phyloP scores from a whole-genome alignment of 805 yeast genomes.

The Citeromyces matritensis region DNA sequence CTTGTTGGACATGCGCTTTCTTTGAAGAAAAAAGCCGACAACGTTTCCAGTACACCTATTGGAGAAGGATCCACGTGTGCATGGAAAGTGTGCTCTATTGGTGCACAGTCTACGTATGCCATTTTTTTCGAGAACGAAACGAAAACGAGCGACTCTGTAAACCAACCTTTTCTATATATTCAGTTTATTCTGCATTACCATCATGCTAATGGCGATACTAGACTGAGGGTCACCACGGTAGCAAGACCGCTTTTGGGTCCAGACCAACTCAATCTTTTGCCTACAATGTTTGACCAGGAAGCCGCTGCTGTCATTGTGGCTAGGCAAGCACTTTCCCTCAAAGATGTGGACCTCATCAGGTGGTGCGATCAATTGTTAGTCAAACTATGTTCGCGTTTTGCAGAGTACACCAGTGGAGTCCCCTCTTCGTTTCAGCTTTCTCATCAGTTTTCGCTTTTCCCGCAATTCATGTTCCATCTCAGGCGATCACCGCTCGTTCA shows the following conservation, averaged over 20 bases:
- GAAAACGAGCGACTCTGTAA: slow-evolving; percentile 12
- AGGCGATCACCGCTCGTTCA: slow-evolving; percentile 52
- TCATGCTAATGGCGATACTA: slow-evolving; percentile 39
- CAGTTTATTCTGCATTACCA: slow-evolving; percentile 51
- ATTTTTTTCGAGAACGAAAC: slow-evolving; percentile 34
- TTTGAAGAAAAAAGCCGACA: slow-evolving; percentile 15
- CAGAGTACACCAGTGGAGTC: slow-evolving; percentile 29
- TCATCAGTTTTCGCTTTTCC: slow-evolving; percentile 34
- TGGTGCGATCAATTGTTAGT: slow-evolving; percentile 33
- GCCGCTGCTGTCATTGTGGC: slow-evolving; percentile 51
- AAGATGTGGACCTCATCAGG: slow-evolving; percentile 25
- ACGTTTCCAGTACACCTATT: slow-evolving; percentile 17
- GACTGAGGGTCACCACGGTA: slow-evolving; percentile 48
- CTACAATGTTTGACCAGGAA: slow-evolving; percentile 49
- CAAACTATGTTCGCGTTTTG: slow-evolving; percentile 29
- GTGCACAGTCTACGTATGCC: slow-evolving; percentile 45
- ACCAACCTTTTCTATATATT: slow-evolving; percentile 17
- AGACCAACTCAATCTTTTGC: slow-evolving; percentile 22
- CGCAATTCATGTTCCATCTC: slow-evolving; percentile 55
- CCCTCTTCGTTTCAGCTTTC: slow-evolving; percentile 34
- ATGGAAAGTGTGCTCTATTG: slow-evolving; percentile 43
- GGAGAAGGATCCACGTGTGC: slow-evolving; percentile 41
- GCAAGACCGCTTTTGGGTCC: slow-evolving; percentile 25
- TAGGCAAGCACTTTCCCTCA: slow-evolving; percentile 28
- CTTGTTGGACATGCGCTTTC: slow-evolving; percentile 50